phyloP scores from a whole-genome alignment of 2,329 filamentous ascomycete genomes.

The Aspergillus sp. region DNA sequence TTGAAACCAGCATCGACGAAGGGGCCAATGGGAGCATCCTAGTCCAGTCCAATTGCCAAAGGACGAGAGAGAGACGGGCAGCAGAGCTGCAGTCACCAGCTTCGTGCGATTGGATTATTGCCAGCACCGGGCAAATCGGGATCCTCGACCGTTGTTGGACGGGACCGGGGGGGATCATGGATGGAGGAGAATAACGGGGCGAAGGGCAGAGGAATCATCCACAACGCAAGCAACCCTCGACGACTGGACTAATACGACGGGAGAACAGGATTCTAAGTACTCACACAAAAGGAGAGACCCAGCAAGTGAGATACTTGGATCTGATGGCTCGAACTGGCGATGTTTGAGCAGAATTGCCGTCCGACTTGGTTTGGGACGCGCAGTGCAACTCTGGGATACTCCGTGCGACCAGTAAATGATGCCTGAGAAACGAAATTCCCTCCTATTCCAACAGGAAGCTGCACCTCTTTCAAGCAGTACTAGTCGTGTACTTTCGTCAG shows the following conservation, averaged over 20 bases:
- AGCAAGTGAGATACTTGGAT: not conserved
- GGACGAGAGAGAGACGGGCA: slow-evolving; percentile 11
- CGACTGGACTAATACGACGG: not conserved
- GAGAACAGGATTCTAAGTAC: not conserved
- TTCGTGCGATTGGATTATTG: slow-evolving; percentile 13
- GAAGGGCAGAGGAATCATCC: not conserved
- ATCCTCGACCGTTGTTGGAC: slow-evolving; percentile 2
- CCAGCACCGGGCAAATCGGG: slow-evolving; percentile 5
- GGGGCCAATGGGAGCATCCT: slow-evolving; percentile 24
- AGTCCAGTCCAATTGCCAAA: slow-evolving; percentile 10
- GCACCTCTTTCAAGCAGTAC: not conserved
- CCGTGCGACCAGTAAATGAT: not conserved
- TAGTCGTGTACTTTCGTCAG: not conserved
- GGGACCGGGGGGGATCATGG: not conserved
- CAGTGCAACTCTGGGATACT: slow-evolving; percentile 3
- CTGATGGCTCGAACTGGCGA: not conserved
- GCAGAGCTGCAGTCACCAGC: slow-evolving; percentile 3
- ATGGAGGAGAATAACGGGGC: not conserved
- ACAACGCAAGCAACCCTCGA: not conserved
- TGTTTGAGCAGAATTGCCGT: not conserved
- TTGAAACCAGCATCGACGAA: slow-evolving; percentile 22
- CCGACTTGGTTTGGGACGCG: not conserved
- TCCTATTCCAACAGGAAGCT: not conserved
- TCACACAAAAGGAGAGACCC: not conserved
- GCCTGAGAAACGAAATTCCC: not conserved